A percentile compares a stretch with the other conserved stretches of the same genome.
phyloP scores from a whole-genome alignment of 805 yeast species.

The Wickerhamomyces strasburgensis region DNA sequence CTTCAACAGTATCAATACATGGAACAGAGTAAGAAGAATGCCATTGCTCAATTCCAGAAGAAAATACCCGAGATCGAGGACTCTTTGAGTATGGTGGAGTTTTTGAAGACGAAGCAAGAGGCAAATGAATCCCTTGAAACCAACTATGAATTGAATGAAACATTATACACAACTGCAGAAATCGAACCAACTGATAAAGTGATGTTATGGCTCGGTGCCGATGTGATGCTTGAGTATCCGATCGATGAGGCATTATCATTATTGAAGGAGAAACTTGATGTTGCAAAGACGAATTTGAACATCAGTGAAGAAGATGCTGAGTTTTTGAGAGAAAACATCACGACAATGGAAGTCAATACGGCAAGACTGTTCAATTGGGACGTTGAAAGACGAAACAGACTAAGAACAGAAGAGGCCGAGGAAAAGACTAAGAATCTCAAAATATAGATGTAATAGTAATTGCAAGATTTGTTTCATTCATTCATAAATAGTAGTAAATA shows the following conservation, averaged over 20 bases:
- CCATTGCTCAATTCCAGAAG: conserved; percentile 41
- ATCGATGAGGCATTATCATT: conserved; percentile 79
- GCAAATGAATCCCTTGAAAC: conserved; percentile 48
- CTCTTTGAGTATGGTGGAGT: conserved; percentile 68
- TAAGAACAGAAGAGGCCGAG: conserved; percentile 40
- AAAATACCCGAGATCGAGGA: conserved; percentile 92
- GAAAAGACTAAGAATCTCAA: conserved; percentile 33
- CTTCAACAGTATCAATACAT: conserved; percentile 85
- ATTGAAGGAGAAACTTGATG: conserved; percentile 53
- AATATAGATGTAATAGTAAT: too few relatives aligned
- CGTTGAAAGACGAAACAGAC: conserved; percentile 59
- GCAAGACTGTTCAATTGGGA: conserved; percentile 91
- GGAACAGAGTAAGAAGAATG: conserved; percentile 43
- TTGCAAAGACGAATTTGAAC: conserved; percentile 54
- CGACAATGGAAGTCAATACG: conserved; percentile 96
- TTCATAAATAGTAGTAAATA: background rate
- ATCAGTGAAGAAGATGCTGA: conserved; percentile 80
- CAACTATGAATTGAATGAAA: conserved; percentile 91
- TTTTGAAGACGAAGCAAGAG: conserved; percentile 46
- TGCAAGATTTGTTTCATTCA: background rate
- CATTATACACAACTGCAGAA: conserved; percentile 79
- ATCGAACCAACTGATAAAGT: conserved; percentile 64
- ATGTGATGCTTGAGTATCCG: conserved; percentile 94
- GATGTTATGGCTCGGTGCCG: conserved; percentile 95
- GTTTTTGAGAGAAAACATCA: conserved; percentile 79